Conservation (phyloP, 352 stramenopile genomes). For the Pythium utonaiense region DNA sequence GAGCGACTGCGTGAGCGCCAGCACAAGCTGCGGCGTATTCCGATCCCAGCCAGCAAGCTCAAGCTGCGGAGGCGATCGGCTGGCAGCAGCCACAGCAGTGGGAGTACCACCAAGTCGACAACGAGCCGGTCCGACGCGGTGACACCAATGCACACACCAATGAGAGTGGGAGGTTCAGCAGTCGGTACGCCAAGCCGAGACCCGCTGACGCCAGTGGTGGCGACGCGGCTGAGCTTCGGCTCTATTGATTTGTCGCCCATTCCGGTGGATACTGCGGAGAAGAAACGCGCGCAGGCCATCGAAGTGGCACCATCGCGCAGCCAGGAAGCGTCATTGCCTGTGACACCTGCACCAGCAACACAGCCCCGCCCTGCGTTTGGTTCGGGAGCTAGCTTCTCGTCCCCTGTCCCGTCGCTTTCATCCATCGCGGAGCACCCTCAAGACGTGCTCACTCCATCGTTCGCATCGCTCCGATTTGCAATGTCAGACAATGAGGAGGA, state of each 20-base stretch:
- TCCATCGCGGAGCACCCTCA: conserved; percentile 16
- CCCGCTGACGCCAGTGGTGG: conserved; percentile 15
- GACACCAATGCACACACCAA: neutral
- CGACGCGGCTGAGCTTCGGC: conserved; percentile 16
- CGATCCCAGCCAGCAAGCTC: conserved; percentile 21
- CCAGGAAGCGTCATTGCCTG: neutral
- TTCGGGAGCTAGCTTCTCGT: neutral
- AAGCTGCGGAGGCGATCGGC: conserved; percentile 16
- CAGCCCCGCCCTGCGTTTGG: neutral
- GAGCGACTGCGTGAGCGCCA: conserved; percentile 36
- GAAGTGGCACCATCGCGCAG: neutral
- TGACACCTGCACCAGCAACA: neutral
- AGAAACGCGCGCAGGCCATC: conserved; percentile 14
- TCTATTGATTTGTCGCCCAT: conserved; percentile 53
- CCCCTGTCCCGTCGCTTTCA: conserved; percentile 7
- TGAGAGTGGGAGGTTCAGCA: neutral
- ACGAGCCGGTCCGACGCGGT: neutral
- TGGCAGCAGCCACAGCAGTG: neutral
- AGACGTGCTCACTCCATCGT: conserved; percentile 18
- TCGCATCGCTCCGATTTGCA: conserved; percentile 21
- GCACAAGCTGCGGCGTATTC: conserved; percentile 36
- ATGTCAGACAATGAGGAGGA: conserved; percentile 16
- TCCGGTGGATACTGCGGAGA: conserved; percentile 15
- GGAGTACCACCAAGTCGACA: neutral
- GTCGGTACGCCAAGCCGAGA: neutral